Evolutionary conservation across 148 eudicot species (phyloP), one percentile per base, ranked within the genome.

Genomic region (Vaccinium vitisidaea): DNA sequence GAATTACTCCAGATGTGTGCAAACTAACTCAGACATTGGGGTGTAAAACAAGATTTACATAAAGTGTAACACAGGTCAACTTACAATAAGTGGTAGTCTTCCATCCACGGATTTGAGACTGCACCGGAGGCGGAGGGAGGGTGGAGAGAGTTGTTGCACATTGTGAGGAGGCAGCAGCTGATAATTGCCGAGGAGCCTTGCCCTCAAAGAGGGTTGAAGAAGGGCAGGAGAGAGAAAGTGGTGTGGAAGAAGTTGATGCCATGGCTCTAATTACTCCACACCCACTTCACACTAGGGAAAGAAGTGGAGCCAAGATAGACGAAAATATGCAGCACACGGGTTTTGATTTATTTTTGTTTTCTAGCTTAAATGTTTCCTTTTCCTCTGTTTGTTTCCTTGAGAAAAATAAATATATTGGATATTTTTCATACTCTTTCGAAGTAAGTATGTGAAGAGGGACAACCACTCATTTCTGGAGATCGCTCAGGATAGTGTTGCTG

Each of bases 161-260:
- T 88, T 92, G 98, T 52, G 92, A 89, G 14, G 97, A 86, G 21
- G 93, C 88, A n/a, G 92, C 83, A 80, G 95, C 86, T 12, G 92
- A 43, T 23, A 21, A 80, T 75, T 90, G 97, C 14, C 91, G 94
- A 53, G 86, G 80, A 50, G 90, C 87, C 86, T 87, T 93, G 80
- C 84, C 75, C 58, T 93, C 93, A 25, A 87, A 48, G 54, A 88
- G 80, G 84, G 93, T 53, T 78, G 93, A 86, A 77, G 91, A 85
- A 67, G 93, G 84, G 78, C 92, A 80, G 81, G 93, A 86, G 75
- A 92, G 83, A 43, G 97, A 89, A 14, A 92, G 94, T 23, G 92
- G 87, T 81, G 87, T 89, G 81, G 94, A 88, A 46, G 92, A 67
- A 78, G 93, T 86, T 65, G 92, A 81, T 81, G 94, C 95, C 93